Evolutionary conservation across 75 land plant genomes (phyloP), one percentile per base, ranked within the genome.

Genomic region (Sequoiadendron giganteum): DNA sequence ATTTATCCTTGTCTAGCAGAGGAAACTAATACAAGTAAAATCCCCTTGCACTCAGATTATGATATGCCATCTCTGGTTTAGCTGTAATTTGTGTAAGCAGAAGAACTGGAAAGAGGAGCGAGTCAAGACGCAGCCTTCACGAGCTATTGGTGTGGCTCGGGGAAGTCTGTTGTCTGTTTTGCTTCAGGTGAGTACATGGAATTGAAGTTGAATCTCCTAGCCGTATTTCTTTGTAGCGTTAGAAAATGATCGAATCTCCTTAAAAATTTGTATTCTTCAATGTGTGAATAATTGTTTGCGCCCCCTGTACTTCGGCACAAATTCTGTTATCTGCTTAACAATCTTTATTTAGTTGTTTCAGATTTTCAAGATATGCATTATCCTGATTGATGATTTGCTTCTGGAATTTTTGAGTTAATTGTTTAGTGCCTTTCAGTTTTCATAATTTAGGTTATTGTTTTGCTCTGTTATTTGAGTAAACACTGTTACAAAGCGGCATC

Each of bases 111-210:
- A 43, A 42, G 84, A 82, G 30, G 48, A 82, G 30, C 52, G 32
- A 45, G 54, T 14, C 52, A 82, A 82, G 84, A 45, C 84, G 9
- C 49, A 82, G 84, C 47, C 52, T 82, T 82, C 84, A 43, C 84
- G 54, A 45, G 84, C 54, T 82, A 47, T 82, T 82, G 84, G 1
- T 82, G 84, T 82, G 25, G 52, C 52, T 82, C 52, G 54, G 49
- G 3, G 84, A 82, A 82, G 84, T 82, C 52, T 82, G 54, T 47
- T 82, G 84, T 82, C 54, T 47, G 52, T 47, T n/a, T 82, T 82
- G 32, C 3, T 47, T 82, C 84, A 82, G 52, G 84, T 82, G 49
- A 82, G 2, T 38, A 9, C 11, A 11, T 73, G 36, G 32, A 47
- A 82, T 3, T 45, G 15, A 47, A 82, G 8, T 11, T 47, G 49